A percentile compares a stretch with the other conserved stretches of the same genome.
These are phyloP conservation scores for Gynandropsis gynandra DNA, from an alignment of 345 rosid genomes.

Conservation along the genomic window DNA sequence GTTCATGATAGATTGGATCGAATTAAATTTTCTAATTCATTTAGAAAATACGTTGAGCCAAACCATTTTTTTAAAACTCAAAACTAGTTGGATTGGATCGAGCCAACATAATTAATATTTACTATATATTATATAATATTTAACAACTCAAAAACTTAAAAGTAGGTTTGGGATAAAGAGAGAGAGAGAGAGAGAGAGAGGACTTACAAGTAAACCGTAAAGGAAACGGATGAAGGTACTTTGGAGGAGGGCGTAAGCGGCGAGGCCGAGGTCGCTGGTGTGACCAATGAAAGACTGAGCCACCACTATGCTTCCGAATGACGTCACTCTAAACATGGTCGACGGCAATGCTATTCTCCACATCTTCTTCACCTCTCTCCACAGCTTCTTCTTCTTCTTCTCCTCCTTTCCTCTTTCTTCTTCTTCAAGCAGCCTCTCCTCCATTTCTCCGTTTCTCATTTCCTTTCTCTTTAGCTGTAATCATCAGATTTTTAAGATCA, in stretches of 20 bases:
- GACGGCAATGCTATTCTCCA: slow-evolving; percentile 51
- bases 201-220: slow-evolving; percentile 42
- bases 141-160: too few relatives aligned
- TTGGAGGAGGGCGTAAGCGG: slow-evolving; percentile 57
- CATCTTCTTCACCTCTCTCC: slow-evolving; percentile 39
- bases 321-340: slow-evolving; percentile 33
- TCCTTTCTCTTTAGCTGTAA: not conserved
- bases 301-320: slow-evolving; percentile 44
- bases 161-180: too few relatives aligned
- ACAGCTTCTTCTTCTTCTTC: slow-evolving; percentile 28
- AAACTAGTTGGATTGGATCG: too few relatives aligned
- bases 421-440: slow-evolving; percentile 24
- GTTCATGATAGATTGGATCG: too few relatives aligned
- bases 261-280: slow-evolving; percentile 34
- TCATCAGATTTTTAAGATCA: too few relatives aligned
- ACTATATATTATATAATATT: too few relatives aligned
- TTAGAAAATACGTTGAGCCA: too few relatives aligned
- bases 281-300: slow-evolving; percentile 60
- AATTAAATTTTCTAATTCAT: too few relatives aligned
- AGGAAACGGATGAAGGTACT: slow-evolving; percentile 44
- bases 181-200: not conserved
- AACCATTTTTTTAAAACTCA: too few relatives aligned
- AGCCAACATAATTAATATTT: too few relatives aligned
- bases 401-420: slow-evolving; percentile 10
- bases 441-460: slow-evolving; percentile 31